Conservation (phyloP, 495 filamentous ascomycete genomes). For the Monascus purpureus region DNA sequence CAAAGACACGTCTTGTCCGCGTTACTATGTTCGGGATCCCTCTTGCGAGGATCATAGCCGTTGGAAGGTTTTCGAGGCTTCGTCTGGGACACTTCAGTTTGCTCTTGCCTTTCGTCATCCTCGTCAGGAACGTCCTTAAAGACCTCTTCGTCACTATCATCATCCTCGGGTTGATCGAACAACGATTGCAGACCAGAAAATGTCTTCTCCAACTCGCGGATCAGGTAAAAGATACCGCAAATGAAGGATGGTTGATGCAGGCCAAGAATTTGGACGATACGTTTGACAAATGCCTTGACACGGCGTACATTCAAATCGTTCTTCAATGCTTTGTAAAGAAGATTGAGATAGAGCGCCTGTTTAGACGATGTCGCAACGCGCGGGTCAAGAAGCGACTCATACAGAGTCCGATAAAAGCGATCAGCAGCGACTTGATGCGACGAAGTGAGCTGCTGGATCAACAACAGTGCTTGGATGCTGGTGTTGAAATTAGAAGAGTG, state of each 20-base stretch:
- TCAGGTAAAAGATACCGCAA: constrained; percentile 75
- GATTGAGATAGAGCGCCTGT: constrained; percentile 85
- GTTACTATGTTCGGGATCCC: constrained; percentile 81
- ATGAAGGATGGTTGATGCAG: constrained; percentile 88
- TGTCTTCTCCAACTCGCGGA: constrained; percentile 61
- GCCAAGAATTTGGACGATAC: constrained; percentile 70
- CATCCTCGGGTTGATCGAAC: constrained; percentile 50
- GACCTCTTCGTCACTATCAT: constrained; percentile 56
- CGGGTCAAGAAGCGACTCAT: constrained; percentile 86
- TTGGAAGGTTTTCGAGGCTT: constrained; percentile 16
- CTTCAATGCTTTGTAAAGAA: constrained; percentile 77
- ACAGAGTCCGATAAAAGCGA: constrained; percentile 86
- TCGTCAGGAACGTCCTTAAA: constrained; percentile 56
- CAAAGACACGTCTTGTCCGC: constrained; percentile 83
- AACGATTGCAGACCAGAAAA: constrained; percentile 65
- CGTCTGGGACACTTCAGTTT: constrained; percentile 6
- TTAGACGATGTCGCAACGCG: constrained; percentile 82
- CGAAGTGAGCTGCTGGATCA: constrained; percentile 82
- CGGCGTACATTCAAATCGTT: constrained; percentile 73
- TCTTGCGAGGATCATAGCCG: constrained; percentile 73
- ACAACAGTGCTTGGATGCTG: constrained; percentile 85
- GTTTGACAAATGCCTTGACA: constrained; percentile 89
- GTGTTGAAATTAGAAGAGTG: constrained; percentile 99
- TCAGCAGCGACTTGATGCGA: constrained; percentile 68
- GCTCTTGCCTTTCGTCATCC: constrained; percentile 21